Percentiles rank a stretch among this genome's conserved stretches.
phyloP scores from a whole-genome alignment of 768 basidiomycete species.

The Lentinula edodes region DNA sequence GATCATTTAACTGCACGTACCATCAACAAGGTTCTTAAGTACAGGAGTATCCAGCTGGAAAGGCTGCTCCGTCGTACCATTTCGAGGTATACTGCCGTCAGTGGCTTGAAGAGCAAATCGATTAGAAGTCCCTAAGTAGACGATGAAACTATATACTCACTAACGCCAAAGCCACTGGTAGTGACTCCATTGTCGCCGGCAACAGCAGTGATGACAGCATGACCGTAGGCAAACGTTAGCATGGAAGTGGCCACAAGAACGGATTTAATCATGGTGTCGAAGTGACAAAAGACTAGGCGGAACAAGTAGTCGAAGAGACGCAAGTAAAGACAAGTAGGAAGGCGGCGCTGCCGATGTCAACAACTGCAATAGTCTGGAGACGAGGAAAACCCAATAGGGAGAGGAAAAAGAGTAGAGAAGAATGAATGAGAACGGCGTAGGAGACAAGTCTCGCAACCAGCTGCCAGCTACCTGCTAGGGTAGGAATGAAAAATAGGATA shows the following conservation, averaged over 20 bases:
- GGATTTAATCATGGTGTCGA: constrained; percentile 11
- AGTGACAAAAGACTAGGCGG: background rate
- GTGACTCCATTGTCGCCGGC: constrained; percentile 21
- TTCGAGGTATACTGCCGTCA: constrained; percentile 13
- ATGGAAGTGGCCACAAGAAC: constrained; percentile 11
- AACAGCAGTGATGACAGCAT: constrained; percentile 18
- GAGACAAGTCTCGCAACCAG: constrained; percentile 5
- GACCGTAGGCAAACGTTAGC: constrained; percentile 16
- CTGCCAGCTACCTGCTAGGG: constrained; percentile 3
- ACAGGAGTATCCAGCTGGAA: constrained; percentile 22
- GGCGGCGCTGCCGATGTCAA: constrained; percentile 1
- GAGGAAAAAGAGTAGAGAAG: background rate
- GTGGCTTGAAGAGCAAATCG: constrained; percentile 6
- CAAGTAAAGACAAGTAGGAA: background rate
- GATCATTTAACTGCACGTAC: background rate
- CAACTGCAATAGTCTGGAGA: background rate
- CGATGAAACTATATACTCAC: constrained; percentile 4
- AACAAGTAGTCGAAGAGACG: background rate
- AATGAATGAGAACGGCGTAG: background rate
- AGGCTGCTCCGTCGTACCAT: constrained; percentile 19
- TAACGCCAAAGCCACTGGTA: constrained; percentile 19
- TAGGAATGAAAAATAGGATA: background rate
- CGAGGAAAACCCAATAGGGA: background rate
- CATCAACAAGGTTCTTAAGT: constrained; percentile 14
- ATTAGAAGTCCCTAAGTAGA: background rate